These are phyloP conservation scores for Crepidotus sp. DNA, from an alignment of 1,284 basidiomycete species.

Conservation along the genomic window DNA sequence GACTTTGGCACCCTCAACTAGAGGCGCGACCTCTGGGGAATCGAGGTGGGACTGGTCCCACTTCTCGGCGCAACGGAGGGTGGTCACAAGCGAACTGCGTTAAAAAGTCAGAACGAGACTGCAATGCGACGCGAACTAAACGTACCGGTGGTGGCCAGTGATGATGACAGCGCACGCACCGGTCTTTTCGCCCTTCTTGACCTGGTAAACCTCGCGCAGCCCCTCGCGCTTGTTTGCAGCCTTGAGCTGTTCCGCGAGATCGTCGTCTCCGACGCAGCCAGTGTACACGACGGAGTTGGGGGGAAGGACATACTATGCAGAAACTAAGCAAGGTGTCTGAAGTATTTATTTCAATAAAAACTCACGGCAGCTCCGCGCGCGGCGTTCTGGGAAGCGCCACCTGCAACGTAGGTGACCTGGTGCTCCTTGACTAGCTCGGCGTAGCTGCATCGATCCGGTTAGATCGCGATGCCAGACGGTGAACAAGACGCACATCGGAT, in stretches of 20 bases:
- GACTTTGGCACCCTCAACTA: constrained; percentile 75
- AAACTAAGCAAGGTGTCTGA: constrained; percentile 1
- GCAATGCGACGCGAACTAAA: constrained; percentile 1
- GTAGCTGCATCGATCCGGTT: constrained; percentile 52
- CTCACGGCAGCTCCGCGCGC: constrained; percentile 92
- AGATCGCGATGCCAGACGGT: constrained; percentile 3
- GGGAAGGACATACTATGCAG: constrained; percentile 75
- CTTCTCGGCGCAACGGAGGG: constrained; percentile 83
- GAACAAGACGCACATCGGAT: constrained; percentile 54
- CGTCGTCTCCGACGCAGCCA: constrained; percentile 91
- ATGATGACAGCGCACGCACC: constrained; percentile 97
- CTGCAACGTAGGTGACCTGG: constrained; percentile 87
- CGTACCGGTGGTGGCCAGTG: constrained; percentile 84
- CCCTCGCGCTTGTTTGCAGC: constrained; percentile 94
- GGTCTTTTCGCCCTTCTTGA: constrained; percentile 81
- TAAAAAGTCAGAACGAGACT: background rate
- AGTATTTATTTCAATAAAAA: constrained; percentile 2
- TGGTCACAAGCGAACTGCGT: constrained; percentile 86
- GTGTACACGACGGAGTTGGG: constrained; percentile 90
- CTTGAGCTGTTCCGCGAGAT: constrained; percentile 82
- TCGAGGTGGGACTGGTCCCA: constrained; percentile 78
- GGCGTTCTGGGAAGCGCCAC: constrained; percentile 95
- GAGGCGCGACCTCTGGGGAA: constrained; percentile 67
- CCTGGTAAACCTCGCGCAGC: constrained; percentile 83
- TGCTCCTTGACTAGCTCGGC: constrained; percentile 77